Evolutionary conservation across 2,329 filamentous ascomycete genomes (phyloP).

Genomic region (Aspergillus clavatus): DNA sequence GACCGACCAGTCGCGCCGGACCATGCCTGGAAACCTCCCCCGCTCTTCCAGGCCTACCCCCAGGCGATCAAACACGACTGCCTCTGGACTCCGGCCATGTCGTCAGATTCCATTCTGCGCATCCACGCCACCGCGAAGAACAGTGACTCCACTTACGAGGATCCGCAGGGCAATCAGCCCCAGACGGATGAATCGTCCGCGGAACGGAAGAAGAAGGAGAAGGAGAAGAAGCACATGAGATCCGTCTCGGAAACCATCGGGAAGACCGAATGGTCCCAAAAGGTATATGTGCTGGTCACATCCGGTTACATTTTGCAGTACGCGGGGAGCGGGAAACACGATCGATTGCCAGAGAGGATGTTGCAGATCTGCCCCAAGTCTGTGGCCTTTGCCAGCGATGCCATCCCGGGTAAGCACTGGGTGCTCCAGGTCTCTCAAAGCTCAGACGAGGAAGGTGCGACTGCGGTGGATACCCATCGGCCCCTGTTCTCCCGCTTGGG

Average conservation of each 20-base stretch:
- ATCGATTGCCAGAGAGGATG: constrained; percentile 46
- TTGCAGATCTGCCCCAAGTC: constrained; percentile 43
- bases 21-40: constrained; percentile 61
- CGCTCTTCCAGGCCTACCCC: constrained; percentile 80
- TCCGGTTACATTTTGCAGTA: constrained; percentile 46
- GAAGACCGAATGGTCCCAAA: constrained; percentile 41
- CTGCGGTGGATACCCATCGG: constrained; percentile 28
- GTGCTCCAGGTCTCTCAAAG: constrained; percentile 45
- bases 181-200: constrained; percentile 15
- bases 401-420: constrained; percentile 46
- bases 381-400: constrained; percentile 47
- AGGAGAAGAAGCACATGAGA: constrained; percentile 31
- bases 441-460: constrained; percentile 25
- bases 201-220: constrained; percentile 31
- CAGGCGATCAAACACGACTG: constrained; percentile 73
- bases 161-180: constrained; percentile 8
- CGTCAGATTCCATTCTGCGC: constrained; percentile 65
- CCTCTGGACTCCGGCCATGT: constrained; percentile 61
- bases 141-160: constrained; percentile 9
- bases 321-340: constrained; percentile 40
- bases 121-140: constrained; percentile 37
- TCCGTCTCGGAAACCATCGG: constrained; percentile 35
- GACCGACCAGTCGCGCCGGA: constrained; percentile 21
- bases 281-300: constrained; percentile 43
- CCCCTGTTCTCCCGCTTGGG: constrained; percentile 39